Conservation (phyloP, 2,329 filamentous ascomycete species). For the Aureobasidium namibiae region DNA sequence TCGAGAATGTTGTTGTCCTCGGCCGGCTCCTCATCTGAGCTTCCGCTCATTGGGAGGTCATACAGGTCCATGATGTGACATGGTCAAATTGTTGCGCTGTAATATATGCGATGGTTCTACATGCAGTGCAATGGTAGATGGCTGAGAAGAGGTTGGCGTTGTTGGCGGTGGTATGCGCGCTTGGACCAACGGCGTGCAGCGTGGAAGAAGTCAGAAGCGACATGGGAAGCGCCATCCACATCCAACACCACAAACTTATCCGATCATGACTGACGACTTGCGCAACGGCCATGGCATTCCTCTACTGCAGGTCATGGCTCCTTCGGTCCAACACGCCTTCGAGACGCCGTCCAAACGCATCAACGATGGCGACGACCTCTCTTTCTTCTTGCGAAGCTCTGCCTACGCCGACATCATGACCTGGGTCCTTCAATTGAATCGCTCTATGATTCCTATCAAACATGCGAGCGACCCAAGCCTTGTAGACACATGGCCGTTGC, state of each 20-base stretch:
- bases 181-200: background rate
- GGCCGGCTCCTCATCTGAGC: background rate
- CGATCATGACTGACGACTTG: slow-evolving; percentile 16
- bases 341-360: slow-evolving; percentile 68
- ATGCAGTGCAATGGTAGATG: background rate
- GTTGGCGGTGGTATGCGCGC: background rate
- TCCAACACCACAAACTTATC: background rate
- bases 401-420: slow-evolving; percentile 82
- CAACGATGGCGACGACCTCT: slow-evolving; percentile 73
- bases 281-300: slow-evolving; percentile 13
- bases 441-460: slow-evolving; percentile 68
- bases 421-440: slow-evolving; percentile 86
- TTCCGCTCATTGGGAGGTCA: background rate
- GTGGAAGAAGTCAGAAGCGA: background rate
- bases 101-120: background rate
- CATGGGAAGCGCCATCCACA: background rate
- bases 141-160: background rate
- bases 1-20: no score
- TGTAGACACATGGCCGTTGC: slow-evolving; percentile 45
- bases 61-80: background rate
- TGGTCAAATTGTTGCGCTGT: background rate
- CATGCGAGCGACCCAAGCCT: slow-evolving; percentile 29
- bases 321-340: slow-evolving; percentile 49
- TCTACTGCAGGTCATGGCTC: slow-evolving; percentile 37
- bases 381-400: slow-evolving; percentile 67